Conservation (phyloP, 805 yeast genomes). For the Starmerella scarabaei region DNA sequence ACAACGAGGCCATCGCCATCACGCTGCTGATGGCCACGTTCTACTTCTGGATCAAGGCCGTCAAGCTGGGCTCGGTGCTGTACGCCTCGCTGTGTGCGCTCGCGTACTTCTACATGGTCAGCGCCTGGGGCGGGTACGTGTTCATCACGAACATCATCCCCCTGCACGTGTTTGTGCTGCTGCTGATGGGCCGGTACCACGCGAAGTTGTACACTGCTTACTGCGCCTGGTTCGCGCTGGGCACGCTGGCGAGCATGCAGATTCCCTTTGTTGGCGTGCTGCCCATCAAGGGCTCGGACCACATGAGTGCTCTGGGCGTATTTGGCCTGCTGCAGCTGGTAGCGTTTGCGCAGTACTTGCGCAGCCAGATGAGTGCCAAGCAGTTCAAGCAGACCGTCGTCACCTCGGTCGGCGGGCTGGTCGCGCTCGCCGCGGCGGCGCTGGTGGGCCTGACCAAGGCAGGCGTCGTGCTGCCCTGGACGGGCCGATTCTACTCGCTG, state of each 20-base stretch:
- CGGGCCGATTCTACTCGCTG: slow-evolving; percentile 94
- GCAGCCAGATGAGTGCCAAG: slow-evolving; percentile 52
- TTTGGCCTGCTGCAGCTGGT: slow-evolving; percentile 90
- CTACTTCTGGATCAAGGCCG: slow-evolving; percentile 88
- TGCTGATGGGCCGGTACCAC: slow-evolving; percentile 88
- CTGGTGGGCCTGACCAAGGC: slow-evolving; percentile 70
- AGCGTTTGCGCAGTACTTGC: slow-evolving; percentile 71
- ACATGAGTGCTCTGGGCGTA: slow-evolving; percentile 95
- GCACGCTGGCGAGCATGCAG: slow-evolving; percentile 98
- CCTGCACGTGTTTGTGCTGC: slow-evolving; percentile 76
- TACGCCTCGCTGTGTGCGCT: slow-evolving; percentile 75
- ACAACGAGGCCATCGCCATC: slow-evolving; percentile 97
- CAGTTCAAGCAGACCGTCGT: slow-evolving; percentile 45
- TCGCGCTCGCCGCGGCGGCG: slow-evolving; percentile 53
- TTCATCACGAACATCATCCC: slow-evolving; percentile 97
- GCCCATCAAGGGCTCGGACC: slow-evolving; percentile 94
- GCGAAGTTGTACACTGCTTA: slow-evolving; percentile 77
- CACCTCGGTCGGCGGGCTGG: slow-evolving; percentile 44
- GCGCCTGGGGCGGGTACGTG: slow-evolving; percentile 99
- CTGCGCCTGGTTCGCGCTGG: slow-evolving; percentile 92
- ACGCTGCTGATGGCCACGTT: slow-evolving; percentile 91
- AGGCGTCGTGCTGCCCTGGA: slow-evolving; percentile 98
- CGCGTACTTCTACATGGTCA: slow-evolving; percentile 94
- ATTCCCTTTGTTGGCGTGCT: slow-evolving; percentile 96
- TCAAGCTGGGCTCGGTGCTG: slow-evolving; percentile 78